Base-by-base conservation (phyloP, 257 asterid genomes). In the Leptodermis oblonga region DNA sequence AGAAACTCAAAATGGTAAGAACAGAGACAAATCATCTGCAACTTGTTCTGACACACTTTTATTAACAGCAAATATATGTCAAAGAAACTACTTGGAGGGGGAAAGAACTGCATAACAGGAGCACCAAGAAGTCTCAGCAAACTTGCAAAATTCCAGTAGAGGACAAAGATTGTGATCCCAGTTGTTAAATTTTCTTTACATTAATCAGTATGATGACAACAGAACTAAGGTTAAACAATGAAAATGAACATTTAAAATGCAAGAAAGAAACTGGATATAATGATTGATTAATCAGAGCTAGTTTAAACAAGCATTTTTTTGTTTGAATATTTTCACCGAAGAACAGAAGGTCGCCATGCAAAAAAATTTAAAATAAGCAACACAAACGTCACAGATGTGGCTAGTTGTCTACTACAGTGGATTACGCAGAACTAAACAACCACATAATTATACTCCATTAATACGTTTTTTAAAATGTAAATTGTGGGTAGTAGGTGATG, bases 401-500 rank as follows among this genome's bases (percentile, higher is more conserved):
- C 26, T 39, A 54, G 65, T 39, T 51, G 36, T 61, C 23, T 45
- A 34, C 70, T 26, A 4, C 34, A 30, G 28, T 11, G 28, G 58
- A 28, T 66, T 18, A 37, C 33, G 67, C 23, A 63, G 46, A 25
- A 72, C 60, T 30, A 42, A 42, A 11, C 41, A 65, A 36, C 31
- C 37, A 54, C 25, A 64, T 26, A 15, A 30, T 46, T 22, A 54
- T 7, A 17, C 46, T 61, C 15, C 10, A 33, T 7, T 26, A 22
- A 0, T 11, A 28, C 4, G 13, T 11, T 41, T 20, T 54, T 41
- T 17, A n/a, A 65, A 59, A 30, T 55, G 67, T 52, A 54, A 55
- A 8, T 43, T 18, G 67, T 65, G 65, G 60, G 60, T 42, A 64
- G 28, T 72, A 53, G 56, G 60, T 64, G 41, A 20, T 64, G 60